These are phyloP conservation scores for Coriaria nepalensis DNA, from an alignment of 306 rosid genomes.

Conservation along the genomic window DNA sequence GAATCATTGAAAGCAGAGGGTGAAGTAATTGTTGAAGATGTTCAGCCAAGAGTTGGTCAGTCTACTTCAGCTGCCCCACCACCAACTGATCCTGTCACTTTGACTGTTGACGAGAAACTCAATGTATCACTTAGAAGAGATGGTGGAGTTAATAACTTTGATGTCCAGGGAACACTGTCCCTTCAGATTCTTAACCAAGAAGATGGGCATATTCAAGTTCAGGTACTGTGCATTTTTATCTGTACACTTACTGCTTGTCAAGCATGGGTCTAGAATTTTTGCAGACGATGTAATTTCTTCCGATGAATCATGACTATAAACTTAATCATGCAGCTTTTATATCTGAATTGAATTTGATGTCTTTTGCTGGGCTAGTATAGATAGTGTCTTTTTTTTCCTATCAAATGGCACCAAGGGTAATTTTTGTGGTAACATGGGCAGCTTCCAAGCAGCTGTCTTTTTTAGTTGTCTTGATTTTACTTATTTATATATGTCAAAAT, in stretches of 20 bases:
- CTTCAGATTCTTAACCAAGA: slow-evolving; percentile 90
- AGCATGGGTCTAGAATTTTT: too few relatives aligned
- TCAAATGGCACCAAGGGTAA: too few relatives aligned
- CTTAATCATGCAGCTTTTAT: neutral
- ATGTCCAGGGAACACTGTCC: slow-evolving; percentile 79
- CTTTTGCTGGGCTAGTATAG: too few relatives aligned
- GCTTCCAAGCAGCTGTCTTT: neutral
- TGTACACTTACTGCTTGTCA: neutral
- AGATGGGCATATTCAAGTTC: slow-evolving; percentile 79
- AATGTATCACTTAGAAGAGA: slow-evolving; percentile 81
- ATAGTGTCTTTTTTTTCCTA: too few relatives aligned
- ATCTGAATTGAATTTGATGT: neutral
- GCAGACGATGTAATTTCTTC: neutral
- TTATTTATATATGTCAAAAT: neutral
- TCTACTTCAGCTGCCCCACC: slow-evolving; percentile 62
- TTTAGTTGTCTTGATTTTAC: slow-evolving; percentile 4
- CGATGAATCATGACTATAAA: neutral
- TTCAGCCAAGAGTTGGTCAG: slow-evolving; percentile 58
- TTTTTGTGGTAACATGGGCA: neutral
- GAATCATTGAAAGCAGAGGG: slow-evolving; percentile 96
- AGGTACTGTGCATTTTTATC: slow-evolving; percentile 28
- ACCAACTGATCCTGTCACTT: slow-evolving; percentile 78
- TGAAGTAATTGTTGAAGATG: slow-evolving; percentile 84
- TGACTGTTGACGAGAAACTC: slow-evolving; percentile 87
- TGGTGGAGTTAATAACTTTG: slow-evolving; percentile 88